Evolutionary conservation across 805 yeast genomes (phyloP).

Genomic region (Candida piceae): DNA sequence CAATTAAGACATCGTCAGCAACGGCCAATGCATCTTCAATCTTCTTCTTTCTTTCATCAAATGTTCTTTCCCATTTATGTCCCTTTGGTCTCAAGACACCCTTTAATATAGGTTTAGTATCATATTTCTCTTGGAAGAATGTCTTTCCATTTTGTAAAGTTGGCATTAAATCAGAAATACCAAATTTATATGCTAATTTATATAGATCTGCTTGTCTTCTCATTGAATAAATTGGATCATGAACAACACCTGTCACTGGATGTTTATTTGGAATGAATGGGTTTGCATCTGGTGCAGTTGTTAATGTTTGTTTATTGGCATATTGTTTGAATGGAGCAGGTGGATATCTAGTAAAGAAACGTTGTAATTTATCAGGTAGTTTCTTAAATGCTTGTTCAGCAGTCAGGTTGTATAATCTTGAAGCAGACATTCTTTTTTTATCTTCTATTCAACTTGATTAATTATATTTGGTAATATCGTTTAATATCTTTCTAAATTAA

Average conservation of each 20-base stretch:
- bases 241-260: conserved; percentile 73
- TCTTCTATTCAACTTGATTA: too few species aligned
- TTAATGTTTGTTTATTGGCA: conserved; percentile 56
- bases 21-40: conserved; percentile 61
- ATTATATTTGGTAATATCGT: too few species aligned
- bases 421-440: not conserved
- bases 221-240: conserved; percentile 71
- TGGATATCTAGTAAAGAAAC: conserved; percentile 77
- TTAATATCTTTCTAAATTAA: too few species aligned
- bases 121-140: conserved; percentile 76
- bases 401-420: conserved; percentile 7
- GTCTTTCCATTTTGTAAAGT: conserved; percentile 51
- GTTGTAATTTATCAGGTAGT: conserved; percentile 66
- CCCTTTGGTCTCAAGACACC: conserved; percentile 80
- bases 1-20: conserved; percentile 62
- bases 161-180: conserved; percentile 77
- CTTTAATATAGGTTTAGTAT: conserved; percentile 61
- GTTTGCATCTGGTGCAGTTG: conserved; percentile 67
- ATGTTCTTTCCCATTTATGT: conserved; percentile 70
- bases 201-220: conserved; percentile 79
- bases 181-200: conserved; percentile 76
- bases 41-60: conserved; percentile 51
- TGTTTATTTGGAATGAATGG: conserved; percentile 86
- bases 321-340: conserved; percentile 75
- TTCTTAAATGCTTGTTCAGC: conserved; percentile 33